Conservation (phyloP, 1,284 basidiomycete species). For the Stygiomarasmius scandens region DNA sequence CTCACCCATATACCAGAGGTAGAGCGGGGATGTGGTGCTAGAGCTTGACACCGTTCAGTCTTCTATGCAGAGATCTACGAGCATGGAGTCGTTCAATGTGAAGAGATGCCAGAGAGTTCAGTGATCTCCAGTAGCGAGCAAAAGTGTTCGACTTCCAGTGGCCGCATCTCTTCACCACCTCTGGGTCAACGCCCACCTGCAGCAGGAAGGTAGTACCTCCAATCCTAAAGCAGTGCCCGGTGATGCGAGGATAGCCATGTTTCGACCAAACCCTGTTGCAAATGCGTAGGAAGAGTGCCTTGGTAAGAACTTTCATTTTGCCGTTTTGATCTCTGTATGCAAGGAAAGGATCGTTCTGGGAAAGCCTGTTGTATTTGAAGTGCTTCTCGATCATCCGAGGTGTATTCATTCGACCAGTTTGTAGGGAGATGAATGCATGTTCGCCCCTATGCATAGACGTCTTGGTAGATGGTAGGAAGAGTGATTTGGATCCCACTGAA, state of each 20-base stretch:
- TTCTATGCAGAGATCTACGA: background rate
- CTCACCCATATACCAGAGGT: too few relatives aligned
- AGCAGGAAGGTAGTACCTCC: slow-evolving; percentile 25
- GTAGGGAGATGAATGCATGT: too few relatives aligned
- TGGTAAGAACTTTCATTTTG: background rate
- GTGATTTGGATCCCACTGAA: too few relatives aligned
- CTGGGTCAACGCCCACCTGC: slow-evolving; percentile 15
- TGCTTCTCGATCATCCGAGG: too few relatives aligned
- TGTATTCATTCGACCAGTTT: too few relatives aligned
- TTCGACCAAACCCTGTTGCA: background rate
- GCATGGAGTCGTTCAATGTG: slow-evolving; percentile 1
- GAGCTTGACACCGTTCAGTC: too few relatives aligned
- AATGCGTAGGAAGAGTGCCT: background rate
- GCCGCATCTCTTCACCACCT: slow-evolving; percentile 22
- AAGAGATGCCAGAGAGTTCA: background rate
- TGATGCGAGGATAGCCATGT: background rate
- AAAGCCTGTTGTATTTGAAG: background rate
- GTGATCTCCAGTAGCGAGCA: slow-evolving; percentile 19
- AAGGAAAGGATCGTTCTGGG: background rate
- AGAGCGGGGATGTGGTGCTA: too few relatives aligned
- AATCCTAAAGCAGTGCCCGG: slow-evolving; percentile 26
- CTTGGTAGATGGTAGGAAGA: too few relatives aligned
- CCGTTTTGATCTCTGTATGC: background rate
- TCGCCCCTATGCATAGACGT: too few relatives aligned
- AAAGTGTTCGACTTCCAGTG: slow-evolving; percentile 27